These are phyloP conservation scores for Phyllosticta citrichinensis DNA, from an alignment of 2,329 filamentous ascomycete species.

Conservation along the genomic window DNA sequence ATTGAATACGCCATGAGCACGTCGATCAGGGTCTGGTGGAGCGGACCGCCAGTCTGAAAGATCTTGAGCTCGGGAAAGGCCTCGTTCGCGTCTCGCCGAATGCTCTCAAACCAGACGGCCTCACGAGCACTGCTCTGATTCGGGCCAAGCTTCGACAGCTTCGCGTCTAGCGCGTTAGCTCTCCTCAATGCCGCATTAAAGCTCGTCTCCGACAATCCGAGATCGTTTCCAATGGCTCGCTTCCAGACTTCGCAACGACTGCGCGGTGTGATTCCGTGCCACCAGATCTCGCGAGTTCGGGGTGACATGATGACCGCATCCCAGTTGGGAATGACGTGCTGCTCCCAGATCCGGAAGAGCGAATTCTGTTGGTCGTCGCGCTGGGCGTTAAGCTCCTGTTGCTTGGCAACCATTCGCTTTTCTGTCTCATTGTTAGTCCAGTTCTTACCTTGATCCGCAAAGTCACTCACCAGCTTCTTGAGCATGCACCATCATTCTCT, in stretches of 20 bases:
- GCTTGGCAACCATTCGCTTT: constrained; percentile 39
- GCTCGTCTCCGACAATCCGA: constrained; percentile 56
- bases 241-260: constrained; percentile 61
- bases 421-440: constrained; percentile 24
- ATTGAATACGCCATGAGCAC: constrained; percentile 70
- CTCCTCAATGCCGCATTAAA: constrained; percentile 62
- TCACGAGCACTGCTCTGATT: constrained; percentile 41
- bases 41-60: constrained; percentile 56
- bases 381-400: constrained; percentile 42
- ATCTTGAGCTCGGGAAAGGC: constrained; percentile 66
- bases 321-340: constrained; percentile 69
- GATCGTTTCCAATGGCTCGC: constrained; percentile 62
- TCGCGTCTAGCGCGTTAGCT: constrained; percentile 52
- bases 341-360: constrained; percentile 58
- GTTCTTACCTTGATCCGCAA: not conserved
- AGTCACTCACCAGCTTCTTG: constrained; percentile 43
- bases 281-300: constrained; percentile 68
- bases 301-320: constrained; percentile 58
- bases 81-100: constrained; percentile 53
- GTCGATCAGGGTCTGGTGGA: constrained; percentile 59
- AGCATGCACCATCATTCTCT: constrained; percentile 65
- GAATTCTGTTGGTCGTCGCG: constrained; percentile 42
- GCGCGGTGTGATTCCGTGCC: constrained; percentile 64
- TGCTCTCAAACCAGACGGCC: constrained; percentile 52
- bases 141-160: constrained; percentile 36